A percentile compares a stretch with the other conserved stretches of the same genome.
These are phyloP conservation scores for Leptoxyphium fumago DNA, from an alignment of 2,329 filamentous ascomycete genomes.

Conservation along the genomic window DNA sequence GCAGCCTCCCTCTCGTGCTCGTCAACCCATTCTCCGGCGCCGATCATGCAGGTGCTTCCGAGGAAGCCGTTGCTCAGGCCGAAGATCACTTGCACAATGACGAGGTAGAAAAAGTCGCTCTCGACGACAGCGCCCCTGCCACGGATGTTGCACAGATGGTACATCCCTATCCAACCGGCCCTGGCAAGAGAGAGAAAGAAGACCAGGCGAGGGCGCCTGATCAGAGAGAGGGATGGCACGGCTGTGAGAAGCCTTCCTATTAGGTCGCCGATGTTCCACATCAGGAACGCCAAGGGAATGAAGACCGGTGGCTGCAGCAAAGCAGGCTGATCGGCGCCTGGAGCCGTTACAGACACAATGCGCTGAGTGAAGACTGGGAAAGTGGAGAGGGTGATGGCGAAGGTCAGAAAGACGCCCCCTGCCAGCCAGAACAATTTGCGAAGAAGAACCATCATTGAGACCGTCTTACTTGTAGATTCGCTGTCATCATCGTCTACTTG, in stretches of 20 bases:
- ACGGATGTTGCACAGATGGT: conserved; percentile 76
- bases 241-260: conserved; percentile 56
- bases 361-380: conserved; percentile 76
- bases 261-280: conserved; percentile 88
- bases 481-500: conserved; percentile 9
- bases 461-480: conserved; percentile 30
- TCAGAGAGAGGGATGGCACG: conserved; percentile 40
- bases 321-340: conserved; percentile 31
- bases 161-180: conserved; percentile 63
- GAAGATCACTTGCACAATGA: conserved; percentile 70
- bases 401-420: conserved; percentile 64
- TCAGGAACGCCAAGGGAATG: conserved; percentile 76
- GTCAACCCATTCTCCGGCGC: conserved; percentile 65
- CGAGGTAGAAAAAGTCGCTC: conserved; percentile 79
- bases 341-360: conserved; percentile 26
- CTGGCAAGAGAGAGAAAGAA: conserved; percentile 54
- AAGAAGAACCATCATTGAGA: conserved; percentile 53
- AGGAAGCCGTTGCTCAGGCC: conserved; percentile 80
- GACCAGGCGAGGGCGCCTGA: conserved; percentile 48
- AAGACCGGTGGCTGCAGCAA: conserved; percentile 64
- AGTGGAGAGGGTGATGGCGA: conserved; percentile 67
- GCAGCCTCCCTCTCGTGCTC: conserved; percentile 73
- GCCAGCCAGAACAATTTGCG: conserved; percentile 67
- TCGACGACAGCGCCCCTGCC: conserved; percentile 57
- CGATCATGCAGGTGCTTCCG: conserved; percentile 83